Evolutionary conservation across 2,329 filamentous ascomycete species (phyloP).

Genomic region (Tolypocladium cylindrosporum): DNA sequence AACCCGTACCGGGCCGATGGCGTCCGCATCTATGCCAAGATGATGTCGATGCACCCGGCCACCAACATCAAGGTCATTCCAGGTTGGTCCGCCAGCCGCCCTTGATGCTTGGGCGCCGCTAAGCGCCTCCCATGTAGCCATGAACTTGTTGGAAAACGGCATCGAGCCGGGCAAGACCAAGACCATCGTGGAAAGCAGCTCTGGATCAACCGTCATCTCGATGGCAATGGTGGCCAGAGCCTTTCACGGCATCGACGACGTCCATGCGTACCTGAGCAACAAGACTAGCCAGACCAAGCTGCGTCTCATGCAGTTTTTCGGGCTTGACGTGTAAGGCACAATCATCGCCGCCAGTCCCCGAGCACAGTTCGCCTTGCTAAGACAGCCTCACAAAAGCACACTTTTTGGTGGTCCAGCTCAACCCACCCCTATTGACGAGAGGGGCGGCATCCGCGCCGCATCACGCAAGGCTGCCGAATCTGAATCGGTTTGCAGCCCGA

Average conservation of each 20-base stretch:
- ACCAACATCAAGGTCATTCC: slow-evolving; percentile 55
- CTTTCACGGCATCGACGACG: slow-evolving; percentile 27
- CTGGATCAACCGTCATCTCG: slow-evolving; percentile 51
- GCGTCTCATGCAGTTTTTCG: slow-evolving; percentile 22
- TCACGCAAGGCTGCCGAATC: slow-evolving; percentile 18
- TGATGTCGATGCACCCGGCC: slow-evolving; percentile 52
- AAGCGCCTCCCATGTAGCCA: slow-evolving; percentile 9
- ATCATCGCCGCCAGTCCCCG: neutral
- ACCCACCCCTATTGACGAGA: slow-evolving; percentile 19
- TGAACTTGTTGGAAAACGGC: slow-evolving; percentile 38
- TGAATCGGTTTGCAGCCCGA: slow-evolving; percentile 17
- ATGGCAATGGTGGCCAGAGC: slow-evolving; percentile 31
- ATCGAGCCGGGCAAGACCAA: slow-evolving; percentile 34
- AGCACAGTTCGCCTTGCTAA: neutral
- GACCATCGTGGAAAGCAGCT: slow-evolving; percentile 49
- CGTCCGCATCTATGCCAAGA: slow-evolving; percentile 53
- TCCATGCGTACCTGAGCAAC: slow-evolving; percentile 38
- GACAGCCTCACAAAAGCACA: slow-evolving; percentile 15
- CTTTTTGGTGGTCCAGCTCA: slow-evolving; percentile 23
- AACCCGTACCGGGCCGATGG: slow-evolving; percentile 47
- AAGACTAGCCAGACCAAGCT: slow-evolving; percentile 26
- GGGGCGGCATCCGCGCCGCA: slow-evolving; percentile 20
- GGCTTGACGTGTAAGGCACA: slow-evolving; percentile 18
- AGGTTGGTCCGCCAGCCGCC: neutral
- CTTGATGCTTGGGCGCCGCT: neutral